These are phyloP conservation scores for Lentinula detonsa DNA, from an alignment of 768 basidiomycete genomes.

Conservation along the genomic window DNA sequence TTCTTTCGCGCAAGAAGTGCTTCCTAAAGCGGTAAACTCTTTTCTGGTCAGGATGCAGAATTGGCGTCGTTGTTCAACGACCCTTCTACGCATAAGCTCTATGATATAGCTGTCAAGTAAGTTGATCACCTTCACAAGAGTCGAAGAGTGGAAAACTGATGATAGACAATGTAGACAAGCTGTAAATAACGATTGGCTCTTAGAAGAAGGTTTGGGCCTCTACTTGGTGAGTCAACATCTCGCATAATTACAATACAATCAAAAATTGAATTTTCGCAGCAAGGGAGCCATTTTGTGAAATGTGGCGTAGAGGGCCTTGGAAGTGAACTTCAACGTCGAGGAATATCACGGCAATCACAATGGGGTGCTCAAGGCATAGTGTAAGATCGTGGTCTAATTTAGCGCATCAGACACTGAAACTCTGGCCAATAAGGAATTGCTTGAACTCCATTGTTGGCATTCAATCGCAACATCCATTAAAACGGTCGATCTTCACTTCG, in stretches of 20 bases:
- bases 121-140: conserved; percentile 7
- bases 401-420: background rate
- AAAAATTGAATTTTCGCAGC: conserved; percentile 25
- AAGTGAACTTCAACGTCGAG: conserved; percentile 59
- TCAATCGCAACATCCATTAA: conserved; percentile 41
- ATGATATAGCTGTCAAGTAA: conserved; percentile 64
- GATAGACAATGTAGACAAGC: conserved; percentile 30
- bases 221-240: conserved; percentile 39
- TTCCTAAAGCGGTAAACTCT: background rate
- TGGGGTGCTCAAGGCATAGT: conserved; percentile 74
- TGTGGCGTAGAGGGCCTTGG: conserved; percentile 64
- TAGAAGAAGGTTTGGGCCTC: conserved; percentile 68
- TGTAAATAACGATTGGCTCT: conserved; percentile 61
- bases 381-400: conserved; percentile 28
- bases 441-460: conserved; percentile 41
- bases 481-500: conserved; percentile 48
- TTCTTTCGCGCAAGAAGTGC: background rate
- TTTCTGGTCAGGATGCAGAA: conserved; percentile 54
- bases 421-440: conserved; percentile 32
- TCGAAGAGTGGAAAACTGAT: background rate
- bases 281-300: conserved; percentile 66
- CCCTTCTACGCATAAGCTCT: conserved; percentile 56
- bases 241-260: background rate
- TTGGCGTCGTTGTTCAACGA: conserved; percentile 51
- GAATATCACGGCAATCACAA: conserved; percentile 58